Evolutionary conservation across 768 basidiomycete genomes (phyloP), one percentile per base, ranked within the genome.

Genomic region (Dioszegia aurantiaca): DNA sequence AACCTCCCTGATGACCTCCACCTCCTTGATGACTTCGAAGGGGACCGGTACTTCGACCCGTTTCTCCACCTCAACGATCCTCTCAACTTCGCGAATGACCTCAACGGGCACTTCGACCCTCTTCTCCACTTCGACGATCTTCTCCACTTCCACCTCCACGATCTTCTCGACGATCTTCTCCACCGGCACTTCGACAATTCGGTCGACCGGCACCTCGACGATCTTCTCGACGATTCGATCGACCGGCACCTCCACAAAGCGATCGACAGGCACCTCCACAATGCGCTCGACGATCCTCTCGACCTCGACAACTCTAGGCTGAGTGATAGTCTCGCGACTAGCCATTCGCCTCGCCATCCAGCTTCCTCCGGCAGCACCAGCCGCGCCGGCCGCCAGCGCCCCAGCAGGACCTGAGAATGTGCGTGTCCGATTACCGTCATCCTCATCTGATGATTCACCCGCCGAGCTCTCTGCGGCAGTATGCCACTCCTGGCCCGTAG

Each of bases 401-500:
- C 49, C 55, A 14, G 33, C 33, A 14, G 66, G 51, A 9, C 59
- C 66, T 10, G 60, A 48, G 21, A 55, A 47, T 28, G 43, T 26
- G 31, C 37, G 28, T 57, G 62, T 46, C 54, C 33, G 61, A n/a
- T 63, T 55, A 5, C 46, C 14, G 21, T 45, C 51, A 30, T 60
- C 62, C 14, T 70, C 73, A 16, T 68, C 66, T 28, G 74, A 74
- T 17, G 65, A 68, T 37, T 71, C 71, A 36, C 61, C 69, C 4
- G 75, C 75, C 37, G 70, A 73, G 11, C 75, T 77, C 37, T 78
- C 77, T 14, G 58, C 64, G 9, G 59, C 63, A 24, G 73, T 71
- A 31, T 71, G 66, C 64, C 67, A 78, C 49, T 78, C 77, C 55
- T 71, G 62, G 21, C 64, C 66, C 5, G 74, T 72, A 12, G 60